Evolutionary conservation across 805 yeast species (phyloP).

Genomic region (Limtongia smithiae): DNA sequence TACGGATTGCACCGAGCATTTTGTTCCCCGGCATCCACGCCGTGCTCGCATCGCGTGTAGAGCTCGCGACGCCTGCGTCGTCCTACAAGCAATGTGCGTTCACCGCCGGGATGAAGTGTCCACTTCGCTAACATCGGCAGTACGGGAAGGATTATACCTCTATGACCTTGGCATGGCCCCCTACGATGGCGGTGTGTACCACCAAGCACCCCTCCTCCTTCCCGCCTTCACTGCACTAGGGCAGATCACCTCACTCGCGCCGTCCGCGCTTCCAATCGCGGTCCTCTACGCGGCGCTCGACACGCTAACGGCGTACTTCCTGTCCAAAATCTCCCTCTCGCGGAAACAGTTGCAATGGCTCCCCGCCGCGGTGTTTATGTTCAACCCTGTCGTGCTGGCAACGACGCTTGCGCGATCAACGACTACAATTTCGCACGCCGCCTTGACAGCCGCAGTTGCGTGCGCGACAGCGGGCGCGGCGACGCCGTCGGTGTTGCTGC

Average conservation of each 20-base stretch:
- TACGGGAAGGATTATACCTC: constrained; percentile 66
- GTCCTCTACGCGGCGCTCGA: constrained; percentile 59
- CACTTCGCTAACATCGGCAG: constrained; percentile 31
- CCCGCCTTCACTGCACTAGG: constrained; percentile 64
- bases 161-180: constrained; percentile 55
- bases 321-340: constrained; percentile 45
- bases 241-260: constrained; percentile 44
- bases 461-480: constrained; percentile 34
- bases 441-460: constrained; percentile 48
- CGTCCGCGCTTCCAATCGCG: constrained; percentile 31
- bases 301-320: constrained; percentile 49
- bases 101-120: constrained; percentile 36
- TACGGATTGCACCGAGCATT: constrained; percentile 7
- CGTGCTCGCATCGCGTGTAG: constrained; percentile 50
- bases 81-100: constrained; percentile 52
- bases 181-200: constrained; percentile 81
- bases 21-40: constrained; percentile 18
- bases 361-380: constrained; percentile 61
- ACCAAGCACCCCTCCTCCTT: constrained; percentile 45
- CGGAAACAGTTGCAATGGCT: constrained; percentile 41
- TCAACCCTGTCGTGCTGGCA: constrained; percentile 76
- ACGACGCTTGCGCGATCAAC: constrained; percentile 70
- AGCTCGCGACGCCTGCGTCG: constrained; percentile 69
- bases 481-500: constrained; percentile 44
- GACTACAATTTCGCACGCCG: constrained; percentile 54